Evolutionary conservation across 2,329 filamentous ascomycete species (phyloP), one percentile per base, ranked within the genome.

Genomic region (Aspergillus sp.): DNA sequence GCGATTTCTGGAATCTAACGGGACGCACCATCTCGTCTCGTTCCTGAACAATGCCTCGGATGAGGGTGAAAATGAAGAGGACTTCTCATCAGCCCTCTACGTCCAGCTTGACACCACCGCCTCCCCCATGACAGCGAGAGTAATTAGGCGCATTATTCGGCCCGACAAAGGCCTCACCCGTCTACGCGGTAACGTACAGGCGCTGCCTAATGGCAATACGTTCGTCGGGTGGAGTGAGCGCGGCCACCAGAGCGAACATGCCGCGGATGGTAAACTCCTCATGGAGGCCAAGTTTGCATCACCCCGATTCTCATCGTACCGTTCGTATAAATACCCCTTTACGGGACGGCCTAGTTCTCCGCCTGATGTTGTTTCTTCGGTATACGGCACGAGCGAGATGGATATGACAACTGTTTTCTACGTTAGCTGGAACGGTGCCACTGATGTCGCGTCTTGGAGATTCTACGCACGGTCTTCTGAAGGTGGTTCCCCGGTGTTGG

Each of bases 381-480:
- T 72, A 7, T 76, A 74, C 48, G 75, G 66, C 64, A 68, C 67
- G 2, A 65, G 69, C 13, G 65, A 64, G 7, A 61, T 62, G 1
- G 66, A 67, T 17, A 56, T 68, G 34, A 64, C 66, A 1, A 72
- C 71, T 8, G 65, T 71, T 49, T 70, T 75, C 57, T 69, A 76
- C 41, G 73, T 76, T 17, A 76, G 73, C 57, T 83, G 81, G 82
- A 83, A 83, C 63, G 81, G 81, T 13, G 81, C 80, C 0, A 83
- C 82, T 1, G 81, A 83, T 53, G 74, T 83, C n/a, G 63, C 63
- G 22, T 72, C 68, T 5, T 84, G 75, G 76, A 70, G 69, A 5
- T 71, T 77, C 60, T 76, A 71, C 60, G 71, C 71, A 1, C 67
- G 60, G 17, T 52, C 60, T 11, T 48, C 57, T 7, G 65, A 57